These are phyloP conservation scores for Penicillium longicatenatum DNA, from an alignment of 495 filamentous ascomycete species.

Conservation along the genomic window DNA sequence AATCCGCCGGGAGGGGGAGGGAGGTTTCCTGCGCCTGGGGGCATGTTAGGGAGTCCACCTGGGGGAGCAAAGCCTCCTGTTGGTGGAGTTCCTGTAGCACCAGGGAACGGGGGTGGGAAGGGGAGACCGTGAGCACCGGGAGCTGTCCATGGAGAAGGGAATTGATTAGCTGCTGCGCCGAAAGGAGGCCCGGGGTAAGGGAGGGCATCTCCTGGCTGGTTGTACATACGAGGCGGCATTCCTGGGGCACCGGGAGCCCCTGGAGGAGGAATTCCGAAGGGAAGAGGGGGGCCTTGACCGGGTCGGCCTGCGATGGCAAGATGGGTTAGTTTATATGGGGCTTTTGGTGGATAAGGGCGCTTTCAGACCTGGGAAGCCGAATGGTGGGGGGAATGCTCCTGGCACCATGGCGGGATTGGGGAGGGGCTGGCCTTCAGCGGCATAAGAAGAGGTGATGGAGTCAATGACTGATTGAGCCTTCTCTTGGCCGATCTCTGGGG, in stretches of 20 bases:
- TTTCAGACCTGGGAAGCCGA: slow-evolving; percentile 58
- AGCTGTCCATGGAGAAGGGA: slow-evolving; percentile 33
- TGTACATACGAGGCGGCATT: slow-evolving; percentile 50
- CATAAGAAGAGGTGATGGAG: slow-evolving; percentile 92
- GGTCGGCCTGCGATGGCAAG: slow-evolving; percentile 29
- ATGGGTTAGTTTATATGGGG: slow-evolving; percentile 17
- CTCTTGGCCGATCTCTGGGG: slow-evolving; percentile 91
- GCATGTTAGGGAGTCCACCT: slow-evolving; percentile 37
- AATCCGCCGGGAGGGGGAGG: slow-evolving; percentile 66
- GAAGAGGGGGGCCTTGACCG: slow-evolving; percentile 59
- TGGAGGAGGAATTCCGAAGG: slow-evolving; percentile 55
- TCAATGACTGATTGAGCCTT: slow-evolving; percentile 98
- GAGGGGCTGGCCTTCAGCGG: slow-evolving; percentile 83
- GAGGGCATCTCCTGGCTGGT: slow-evolving; percentile 1
- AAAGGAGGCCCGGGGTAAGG: neutral
- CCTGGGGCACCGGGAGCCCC: slow-evolving; percentile 45
- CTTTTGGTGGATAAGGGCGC: slow-evolving; percentile 3
- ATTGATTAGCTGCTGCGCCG: slow-evolving; percentile 20
- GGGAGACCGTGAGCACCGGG: slow-evolving; percentile 64
- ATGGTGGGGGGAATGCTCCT: slow-evolving; percentile 52
- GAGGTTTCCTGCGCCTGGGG: slow-evolving; percentile 49
- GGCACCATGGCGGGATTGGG: slow-evolving; percentile 77
- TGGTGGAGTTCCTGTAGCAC: slow-evolving; percentile 38
- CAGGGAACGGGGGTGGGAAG: slow-evolving; percentile 62
- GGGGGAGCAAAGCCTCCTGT: slow-evolving; percentile 28